Evolutionary conservation across 345 rosid species (phyloP), one percentile per base, ranked within the genome.

Genomic region (Draba incana): DNA sequence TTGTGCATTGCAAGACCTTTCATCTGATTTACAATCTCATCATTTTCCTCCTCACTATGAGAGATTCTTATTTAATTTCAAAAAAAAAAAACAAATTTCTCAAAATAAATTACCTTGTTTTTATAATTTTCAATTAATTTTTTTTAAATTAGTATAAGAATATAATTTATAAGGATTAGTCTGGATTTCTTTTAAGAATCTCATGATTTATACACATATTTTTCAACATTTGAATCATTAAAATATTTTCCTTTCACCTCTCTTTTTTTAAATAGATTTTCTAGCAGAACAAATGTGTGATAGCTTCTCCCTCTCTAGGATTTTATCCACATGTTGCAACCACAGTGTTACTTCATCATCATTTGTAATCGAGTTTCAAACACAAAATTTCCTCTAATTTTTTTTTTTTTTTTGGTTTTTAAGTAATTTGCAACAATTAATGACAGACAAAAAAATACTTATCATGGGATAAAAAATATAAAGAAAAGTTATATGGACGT

Each of bases 1-100:
- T 71, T 41, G 55, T 71, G 41, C 57, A 63, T 27, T 64, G 51
- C 56, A 38, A 28, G 27, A 71, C 70, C 70, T 71, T 64, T 64
- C 28, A 47, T 71, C 70, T 55, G 28, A 8, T 55, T 47, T 47
- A 39, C 43, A 47, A 15, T 62, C 42, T 54, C 69, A 46, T 64
- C 64, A 62, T 54, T 10, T 45, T 37, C 43, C 44, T n/a, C 37
- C 16, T 71, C 70, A 63, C 75, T 71, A 37, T 27, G 64, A 25
- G 69, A 55, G 57, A 56, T 71, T 46, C 64, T 63, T 57, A 63
- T 37, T 54, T 14, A 55, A 52, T 53, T 39, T 44, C 53, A 51
- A 15, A 44, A 52, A n/a, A 39, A 52, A 33, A 20, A 38, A 44
- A 43, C 0, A 31, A 14, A 0, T 23, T 47, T 28, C 53, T 37